Percentiles rank a stretch among this genome's conserved stretches.
Conservation (phyloP, 257 asterid genomes). For the Solanum infundibuliforme region DNA sequence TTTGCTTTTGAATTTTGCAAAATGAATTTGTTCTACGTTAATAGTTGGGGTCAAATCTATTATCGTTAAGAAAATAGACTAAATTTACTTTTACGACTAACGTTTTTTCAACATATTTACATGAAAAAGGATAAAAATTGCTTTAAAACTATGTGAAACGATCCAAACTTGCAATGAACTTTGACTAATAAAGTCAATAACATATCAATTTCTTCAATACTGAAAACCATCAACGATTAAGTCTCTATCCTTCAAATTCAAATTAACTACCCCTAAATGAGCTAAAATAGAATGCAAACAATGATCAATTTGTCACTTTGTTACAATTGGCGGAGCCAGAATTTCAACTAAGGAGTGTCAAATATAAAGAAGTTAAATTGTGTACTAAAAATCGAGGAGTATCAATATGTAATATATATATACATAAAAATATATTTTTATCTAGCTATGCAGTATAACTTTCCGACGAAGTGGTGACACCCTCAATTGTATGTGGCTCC, state of each 20-base stretch:
- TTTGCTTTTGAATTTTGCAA: background rate
- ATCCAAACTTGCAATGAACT: background rate
- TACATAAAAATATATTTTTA: too few relatives aligned
- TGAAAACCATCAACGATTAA: background rate
- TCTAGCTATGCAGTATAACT: too few relatives aligned
- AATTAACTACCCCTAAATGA: background rate
- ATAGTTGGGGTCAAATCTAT: background rate
- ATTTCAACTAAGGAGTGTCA: too few relatives aligned
- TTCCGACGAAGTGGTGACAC: too few relatives aligned
- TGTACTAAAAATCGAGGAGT: too few relatives aligned
- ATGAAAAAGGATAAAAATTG: background rate
- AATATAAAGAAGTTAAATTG: too few relatives aligned
- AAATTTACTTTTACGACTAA: background rate
- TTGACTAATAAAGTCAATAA: background rate
- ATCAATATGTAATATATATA: too few relatives aligned
- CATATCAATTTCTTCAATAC: background rate
- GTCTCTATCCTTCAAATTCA: background rate
- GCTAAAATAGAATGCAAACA: background rate
- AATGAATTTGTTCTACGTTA: background rate
- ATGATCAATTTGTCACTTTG: background rate
- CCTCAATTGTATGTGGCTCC: too few relatives aligned
- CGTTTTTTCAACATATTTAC: too few relatives aligned
- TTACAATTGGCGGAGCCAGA: too few relatives aligned
- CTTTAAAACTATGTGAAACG: background rate
- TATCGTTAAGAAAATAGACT: rapidly evolving